Evolutionary conservation across 805 yeast species (phyloP).

Genomic region (Saccharomyces eubayanus): DNA sequence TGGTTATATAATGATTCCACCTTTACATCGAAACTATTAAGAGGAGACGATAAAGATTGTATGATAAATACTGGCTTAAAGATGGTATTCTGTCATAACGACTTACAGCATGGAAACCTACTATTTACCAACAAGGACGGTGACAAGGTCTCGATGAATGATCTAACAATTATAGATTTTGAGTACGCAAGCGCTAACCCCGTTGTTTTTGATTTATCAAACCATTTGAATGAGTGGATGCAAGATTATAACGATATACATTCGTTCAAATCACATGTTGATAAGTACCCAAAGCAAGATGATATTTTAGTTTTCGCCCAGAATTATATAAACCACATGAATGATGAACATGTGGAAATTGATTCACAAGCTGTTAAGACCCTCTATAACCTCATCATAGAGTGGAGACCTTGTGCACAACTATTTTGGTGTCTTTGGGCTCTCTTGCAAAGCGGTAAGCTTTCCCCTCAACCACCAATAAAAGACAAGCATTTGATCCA

Average conservation of each 20-base stretch:
- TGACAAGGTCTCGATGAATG: constrained; percentile 38
- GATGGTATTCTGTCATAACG: constrained; percentile 83
- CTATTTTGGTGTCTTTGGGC: constrained; percentile 89
- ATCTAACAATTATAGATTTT: constrained; percentile 83
- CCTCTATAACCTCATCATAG: constrained; percentile 51
- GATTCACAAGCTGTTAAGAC: constrained; percentile 37
- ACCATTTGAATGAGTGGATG: constrained; percentile 95
- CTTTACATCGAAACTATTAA: constrained; percentile 31
- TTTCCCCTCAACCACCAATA: constrained; percentile 1
- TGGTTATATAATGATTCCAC: constrained; percentile 43
- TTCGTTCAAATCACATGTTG: constrained; percentile 38
- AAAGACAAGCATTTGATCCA: constrained; percentile 15
- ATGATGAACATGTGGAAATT: constrained; percentile 14
- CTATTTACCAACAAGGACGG: constrained; percentile 38
- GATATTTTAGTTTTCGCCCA: constrained; percentile 59
- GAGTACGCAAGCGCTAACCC: constrained; percentile 84
- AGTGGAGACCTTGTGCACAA: constrained; percentile 73
- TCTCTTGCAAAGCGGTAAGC: constrained; percentile 56
- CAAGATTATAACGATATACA: constrained; percentile 59
- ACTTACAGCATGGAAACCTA: constrained; percentile 88
- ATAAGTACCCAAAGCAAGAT: constrained; percentile 55
- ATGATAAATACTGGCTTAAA: constrained; percentile 19
- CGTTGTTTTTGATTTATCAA: constrained; percentile 78
- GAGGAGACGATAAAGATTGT: constrained; percentile 1
- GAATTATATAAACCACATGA: constrained; percentile 55